Conservation (phyloP, 768 basidiomycete species). For the Tephrocybe sp. region DNA sequence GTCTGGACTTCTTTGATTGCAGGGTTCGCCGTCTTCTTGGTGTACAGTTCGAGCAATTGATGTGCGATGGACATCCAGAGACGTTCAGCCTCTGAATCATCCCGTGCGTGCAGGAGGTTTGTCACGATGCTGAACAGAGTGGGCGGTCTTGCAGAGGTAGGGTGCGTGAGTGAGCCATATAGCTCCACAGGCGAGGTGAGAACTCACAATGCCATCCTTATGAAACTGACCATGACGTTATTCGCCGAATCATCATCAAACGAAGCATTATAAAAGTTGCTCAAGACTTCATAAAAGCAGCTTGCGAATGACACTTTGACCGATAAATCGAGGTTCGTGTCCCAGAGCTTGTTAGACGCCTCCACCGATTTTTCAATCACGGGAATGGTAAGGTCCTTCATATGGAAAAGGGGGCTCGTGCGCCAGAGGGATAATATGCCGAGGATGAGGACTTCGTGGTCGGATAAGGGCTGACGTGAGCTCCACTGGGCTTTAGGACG, state of each 20-base stretch:
- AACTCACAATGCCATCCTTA: constrained; percentile 48
- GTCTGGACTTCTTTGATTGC: constrained; percentile 50
- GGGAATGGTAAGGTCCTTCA: constrained; percentile 38
- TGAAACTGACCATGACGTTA: constrained; percentile 32
- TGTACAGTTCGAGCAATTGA: constrained; percentile 57
- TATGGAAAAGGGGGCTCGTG: constrained; percentile 50
- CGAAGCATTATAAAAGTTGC: constrained; percentile 41
- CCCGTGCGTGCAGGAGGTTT: constrained; percentile 57
- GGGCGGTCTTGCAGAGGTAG: constrained; percentile 32
- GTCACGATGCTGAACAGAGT: constrained; percentile 50
- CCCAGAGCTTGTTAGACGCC: constrained; percentile 53
- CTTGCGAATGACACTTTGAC: constrained; percentile 61
- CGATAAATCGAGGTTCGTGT: constrained; percentile 56
- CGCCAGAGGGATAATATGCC: constrained; percentile 73
- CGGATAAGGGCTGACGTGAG: constrained; percentile 54
- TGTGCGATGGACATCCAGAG: constrained; percentile 67
- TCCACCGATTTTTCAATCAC: constrained; percentile 48
- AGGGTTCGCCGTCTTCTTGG: constrained; percentile 36
- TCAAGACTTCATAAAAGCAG: constrained; percentile 44
- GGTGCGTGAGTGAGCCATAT: background rate
- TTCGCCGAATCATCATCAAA: constrained; percentile 26
- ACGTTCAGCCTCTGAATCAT: constrained; percentile 59
- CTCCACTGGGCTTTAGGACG: constrained; percentile 63
- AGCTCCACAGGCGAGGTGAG: background rate
- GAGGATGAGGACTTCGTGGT: constrained; percentile 68